A percentile compares a stretch with the other conserved stretches of the same genome.
phyloP scores from a whole-genome alignment of 2,329 filamentous ascomycete species.

The Colletotrichum higginsianum region DNA sequence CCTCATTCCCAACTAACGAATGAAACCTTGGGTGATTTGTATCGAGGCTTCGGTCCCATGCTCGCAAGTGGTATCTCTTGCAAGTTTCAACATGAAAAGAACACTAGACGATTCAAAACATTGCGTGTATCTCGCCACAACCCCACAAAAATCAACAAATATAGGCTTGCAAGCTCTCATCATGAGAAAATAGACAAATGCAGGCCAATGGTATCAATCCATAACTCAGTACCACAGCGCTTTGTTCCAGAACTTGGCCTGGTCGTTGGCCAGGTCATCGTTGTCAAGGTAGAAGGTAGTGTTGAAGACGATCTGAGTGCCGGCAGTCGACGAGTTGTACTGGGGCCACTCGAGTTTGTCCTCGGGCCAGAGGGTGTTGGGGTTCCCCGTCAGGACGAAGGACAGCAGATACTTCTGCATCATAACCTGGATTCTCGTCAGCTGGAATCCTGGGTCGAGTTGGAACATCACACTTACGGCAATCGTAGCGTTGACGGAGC shows the following conservation, averaged over 20 bases:
- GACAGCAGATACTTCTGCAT: conserved; percentile 34
- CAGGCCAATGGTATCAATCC: too few relatives aligned
- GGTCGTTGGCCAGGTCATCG: conserved; percentile 21
- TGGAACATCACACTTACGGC: not conserved
- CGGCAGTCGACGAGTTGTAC: conserved; percentile 24
- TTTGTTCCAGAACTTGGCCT: conserved; percentile 28
- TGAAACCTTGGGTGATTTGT: too few relatives aligned
- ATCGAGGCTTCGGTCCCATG: too few relatives aligned
- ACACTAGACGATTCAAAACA: too few relatives aligned
- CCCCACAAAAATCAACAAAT: too few relatives aligned
- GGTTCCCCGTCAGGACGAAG: conserved; percentile 17
- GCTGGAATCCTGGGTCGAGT: not conserved
- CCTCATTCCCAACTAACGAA: too few relatives aligned
- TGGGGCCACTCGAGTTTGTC: conserved; percentile 30
- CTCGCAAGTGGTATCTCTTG: too few relatives aligned
- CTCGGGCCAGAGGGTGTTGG: conserved; percentile 25
- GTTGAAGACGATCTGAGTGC: conserved; percentile 26
- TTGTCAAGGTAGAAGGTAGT: conserved; percentile 23
- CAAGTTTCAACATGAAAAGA: too few relatives aligned
- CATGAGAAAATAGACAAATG: too few relatives aligned
- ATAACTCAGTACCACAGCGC: conserved; percentile 12
- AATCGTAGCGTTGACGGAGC: conserved; percentile 21
- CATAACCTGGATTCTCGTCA: conserved; percentile 8
- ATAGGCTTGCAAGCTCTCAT: too few relatives aligned
- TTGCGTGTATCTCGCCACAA: too few relatives aligned